Evolutionary conservation across 192 early-diverging fungal species (phyloP).

Genomic region (Podila horticola): DNA sequence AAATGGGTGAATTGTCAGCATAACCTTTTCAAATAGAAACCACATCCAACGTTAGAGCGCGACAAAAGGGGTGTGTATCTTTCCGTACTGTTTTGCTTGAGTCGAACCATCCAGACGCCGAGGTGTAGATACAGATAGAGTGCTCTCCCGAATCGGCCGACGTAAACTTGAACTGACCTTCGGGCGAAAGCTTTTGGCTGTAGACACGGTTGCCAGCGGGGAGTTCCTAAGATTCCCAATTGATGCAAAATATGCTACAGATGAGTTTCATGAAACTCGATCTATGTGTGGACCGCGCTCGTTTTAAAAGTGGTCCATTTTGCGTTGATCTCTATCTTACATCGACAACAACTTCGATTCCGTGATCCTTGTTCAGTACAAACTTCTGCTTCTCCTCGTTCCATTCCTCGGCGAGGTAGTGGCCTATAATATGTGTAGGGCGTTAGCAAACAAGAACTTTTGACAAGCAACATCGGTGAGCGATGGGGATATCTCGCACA

Average conservation of each 20-base stretch:
- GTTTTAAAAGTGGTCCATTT: too few relatives aligned
- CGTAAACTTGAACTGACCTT: conserved; percentile 93
- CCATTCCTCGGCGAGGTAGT: conserved; percentile 88
- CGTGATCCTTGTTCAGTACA: conserved; percentile 67
- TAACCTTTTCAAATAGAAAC: not conserved
- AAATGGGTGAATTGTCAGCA: not conserved
- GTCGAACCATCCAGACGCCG: conserved; percentile 77
- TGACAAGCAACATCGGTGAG: too few relatives aligned
- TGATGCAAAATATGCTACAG: not conserved
- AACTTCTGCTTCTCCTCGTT: conserved; percentile 67
- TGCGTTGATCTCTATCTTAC: conserved; percentile 44
- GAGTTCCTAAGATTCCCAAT: conserved; percentile 51
- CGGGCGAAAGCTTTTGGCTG: conserved; percentile 76
- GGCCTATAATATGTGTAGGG: conserved; percentile 41
- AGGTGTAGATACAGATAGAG: conserved; percentile 85
- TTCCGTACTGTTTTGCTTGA: conserved; percentile 69
- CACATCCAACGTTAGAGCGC: not conserved
- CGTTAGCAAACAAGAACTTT: too few relatives aligned
- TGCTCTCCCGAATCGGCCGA: conserved; percentile 91
- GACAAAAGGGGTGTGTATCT: not conserved
- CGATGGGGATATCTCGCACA: too few relatives aligned
- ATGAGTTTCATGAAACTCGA: not conserved
- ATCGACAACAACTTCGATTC: conserved; percentile 80
- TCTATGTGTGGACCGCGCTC: too few relatives aligned
- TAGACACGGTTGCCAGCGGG: conserved; percentile 65